A percentile compares a stretch with the other conserved stretches of the same genome.
phyloP scores from a whole-genome alignment of 352 stramenopile genomes.

The Phytophthora pini region DNA sequence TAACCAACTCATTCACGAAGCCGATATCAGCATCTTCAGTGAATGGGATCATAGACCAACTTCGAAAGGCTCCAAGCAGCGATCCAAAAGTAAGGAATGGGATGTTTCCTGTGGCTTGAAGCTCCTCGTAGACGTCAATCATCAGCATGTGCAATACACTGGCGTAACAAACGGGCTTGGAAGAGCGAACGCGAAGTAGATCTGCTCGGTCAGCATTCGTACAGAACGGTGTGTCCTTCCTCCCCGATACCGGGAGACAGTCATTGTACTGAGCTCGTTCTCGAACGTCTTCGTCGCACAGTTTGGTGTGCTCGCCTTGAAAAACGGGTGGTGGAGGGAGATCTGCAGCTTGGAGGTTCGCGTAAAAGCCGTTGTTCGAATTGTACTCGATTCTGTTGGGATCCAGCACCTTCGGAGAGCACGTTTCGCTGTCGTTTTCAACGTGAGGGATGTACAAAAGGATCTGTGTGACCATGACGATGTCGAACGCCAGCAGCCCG shows the following conservation, averaged over 20 bases:
- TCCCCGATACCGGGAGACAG: conserved; percentile 52
- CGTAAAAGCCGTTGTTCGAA: conserved; percentile 13
- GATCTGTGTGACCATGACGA: background rate
- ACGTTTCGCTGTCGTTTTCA: background rate
- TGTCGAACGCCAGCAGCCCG: background rate
- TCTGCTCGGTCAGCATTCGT: conserved; percentile 45
- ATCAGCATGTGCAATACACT: conserved; percentile 57
- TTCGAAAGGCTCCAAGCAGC: conserved; percentile 42
- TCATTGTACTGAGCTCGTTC: conserved; percentile 16
- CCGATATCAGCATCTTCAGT: conserved; percentile 52
- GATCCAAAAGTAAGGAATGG: background rate
- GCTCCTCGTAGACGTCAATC: conserved; percentile 53
- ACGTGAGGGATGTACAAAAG: background rate
- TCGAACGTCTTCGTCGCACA: conserved; percentile 14
- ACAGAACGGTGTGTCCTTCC: conserved; percentile 51
- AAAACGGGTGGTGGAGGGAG: conserved; percentile 22
- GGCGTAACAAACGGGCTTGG: conserved; percentile 41
- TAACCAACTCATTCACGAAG: conserved; percentile 23
- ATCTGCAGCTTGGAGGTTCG: conserved; percentile 27
- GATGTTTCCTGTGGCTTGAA: conserved; percentile 19
- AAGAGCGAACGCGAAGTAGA: conserved; percentile 25
- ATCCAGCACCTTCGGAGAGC: conserved; percentile 12
- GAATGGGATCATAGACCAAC: conserved; percentile 48
- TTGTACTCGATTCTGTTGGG: conserved; percentile 18
- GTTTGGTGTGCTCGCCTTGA: conserved; percentile 11